Evolutionary conservation across 1,284 basidiomycete species (phyloP).

Genomic region (Retiboletus flavoniger): DNA sequence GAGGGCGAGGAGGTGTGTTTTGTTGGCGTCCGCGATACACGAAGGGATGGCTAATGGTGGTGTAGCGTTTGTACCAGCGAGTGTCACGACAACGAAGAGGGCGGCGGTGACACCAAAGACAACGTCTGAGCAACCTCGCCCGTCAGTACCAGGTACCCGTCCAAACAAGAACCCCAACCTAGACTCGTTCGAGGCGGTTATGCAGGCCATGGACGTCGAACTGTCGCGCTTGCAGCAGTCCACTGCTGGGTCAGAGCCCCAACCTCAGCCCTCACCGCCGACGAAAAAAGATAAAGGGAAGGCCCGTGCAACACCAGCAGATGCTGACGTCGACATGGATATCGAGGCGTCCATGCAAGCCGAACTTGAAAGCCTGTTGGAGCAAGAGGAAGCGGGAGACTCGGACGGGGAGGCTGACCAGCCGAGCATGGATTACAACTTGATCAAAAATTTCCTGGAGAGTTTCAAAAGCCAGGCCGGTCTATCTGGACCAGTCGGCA

Average conservation of each 20-base stretch:
- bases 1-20: slow-evolving; percentile 69
- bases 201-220: slow-evolving; percentile 91
- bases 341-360: slow-evolving; percentile 83
- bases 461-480: slow-evolving; percentile 90
- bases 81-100: slow-evolving; percentile 26
- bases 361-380: slow-evolving; percentile 71
- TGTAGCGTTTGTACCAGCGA: slow-evolving; percentile 67
- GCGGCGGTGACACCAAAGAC: slow-evolving; percentile 2
- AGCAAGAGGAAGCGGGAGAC: slow-evolving; percentile 48
- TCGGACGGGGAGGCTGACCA: slow-evolving; percentile 51
- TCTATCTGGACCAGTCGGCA: slow-evolving; percentile 84
- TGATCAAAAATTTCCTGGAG: slow-evolving; percentile 95
- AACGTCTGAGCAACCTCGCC: slow-evolving; percentile 6
- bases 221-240: slow-evolving; percentile 48
- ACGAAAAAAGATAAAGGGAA: slow-evolving; percentile 36
- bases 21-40: not conserved
- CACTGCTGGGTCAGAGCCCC: slow-evolving; percentile 19
- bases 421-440: slow-evolving; percentile 71
- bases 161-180: slow-evolving; percentile 62
- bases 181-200: slow-evolving; percentile 91
- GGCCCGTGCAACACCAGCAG: slow-evolving; percentile 10
- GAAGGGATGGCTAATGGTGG: slow-evolving; percentile 5
- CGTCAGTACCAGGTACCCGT: slow-evolving; percentile 35
- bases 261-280: slow-evolving; percentile 5
- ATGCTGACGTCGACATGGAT: slow-evolving; percentile 54